A percentile compares a stretch with the other conserved stretches of the same genome.
These are phyloP conservation scores for Trypanosoma theileri DNA, from an alignment of 208 protist genomes.

Conservation along the genomic window DNA sequence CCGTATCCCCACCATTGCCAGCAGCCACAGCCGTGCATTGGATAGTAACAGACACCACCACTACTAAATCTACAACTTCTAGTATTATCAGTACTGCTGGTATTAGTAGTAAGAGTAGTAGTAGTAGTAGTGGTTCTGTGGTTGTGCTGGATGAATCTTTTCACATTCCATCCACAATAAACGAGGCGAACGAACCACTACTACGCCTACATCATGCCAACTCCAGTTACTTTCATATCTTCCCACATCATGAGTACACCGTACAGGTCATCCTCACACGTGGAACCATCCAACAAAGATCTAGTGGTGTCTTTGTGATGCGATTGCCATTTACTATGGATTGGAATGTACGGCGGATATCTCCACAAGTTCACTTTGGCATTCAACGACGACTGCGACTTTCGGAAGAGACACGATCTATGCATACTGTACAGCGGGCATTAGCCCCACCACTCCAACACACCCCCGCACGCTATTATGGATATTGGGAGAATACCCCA, in stretches of 20 bases:
- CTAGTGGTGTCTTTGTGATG: conserved; percentile 45
- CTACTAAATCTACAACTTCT: too few relatives aligned
- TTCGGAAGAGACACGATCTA: conserved; percentile 32
- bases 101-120: neutral
- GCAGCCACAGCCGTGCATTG: conserved; percentile 64
- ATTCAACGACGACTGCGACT: conserved; percentile 45
- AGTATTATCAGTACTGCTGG: neutral
- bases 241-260: conserved; percentile 54
- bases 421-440: conserved; percentile 42
- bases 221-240: conserved; percentile 52
- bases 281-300: conserved; percentile 12
- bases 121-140: too few relatives aligned
- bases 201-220: conserved; percentile 36
- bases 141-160: conserved; percentile 37
- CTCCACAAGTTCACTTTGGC: conserved; percentile 65
- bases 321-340: conserved; percentile 52
- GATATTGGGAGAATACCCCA: conserved; percentile 67
- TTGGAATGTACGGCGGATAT: conserved; percentile 39
- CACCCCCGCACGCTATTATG: conserved; percentile 35
- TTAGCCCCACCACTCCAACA: conserved; percentile 27
- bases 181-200: conserved; percentile 4
- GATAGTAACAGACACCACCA: conserved; percentile 23
- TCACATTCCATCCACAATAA: conserved; percentile 27
- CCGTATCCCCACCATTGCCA: conserved; percentile 46
- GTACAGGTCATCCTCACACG: conserved; percentile 39